Base-by-base conservation (phyloP, 768 basidiomycete genomes). In the Boletus fagicola region DNA sequence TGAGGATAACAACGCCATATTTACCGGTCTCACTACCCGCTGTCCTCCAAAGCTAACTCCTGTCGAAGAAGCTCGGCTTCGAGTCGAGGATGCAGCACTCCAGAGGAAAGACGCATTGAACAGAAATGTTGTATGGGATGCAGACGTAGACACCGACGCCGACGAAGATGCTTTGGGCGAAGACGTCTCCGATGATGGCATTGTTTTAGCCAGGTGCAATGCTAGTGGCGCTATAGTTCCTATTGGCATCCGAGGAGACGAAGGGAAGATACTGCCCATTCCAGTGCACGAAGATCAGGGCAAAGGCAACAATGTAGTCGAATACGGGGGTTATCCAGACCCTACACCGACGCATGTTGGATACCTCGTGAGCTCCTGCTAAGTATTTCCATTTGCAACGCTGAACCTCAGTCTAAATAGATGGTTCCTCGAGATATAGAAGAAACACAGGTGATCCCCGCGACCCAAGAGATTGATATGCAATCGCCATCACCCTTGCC, bases 81-180 rank as follows among this genome's bases (percentile, higher is more conserved):
- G 84, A 35, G 74, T 71, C 10, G 76, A 83, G 40, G 81, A 90
- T 68, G 77, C 76, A 2, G 82, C 86, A 57, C 75, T 78, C 31
- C 89, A 90, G 66, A 73, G 72, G 52, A 74, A 77, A 59, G 90
- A 92, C 57, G 88, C 90, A 2, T 65, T 76, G 31, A 69, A 74
- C 12, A 80, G 91, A 56, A 83, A 79, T 47, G 71, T 91, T 26
- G 81, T 85, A 10, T 93, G 90, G 89, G 74, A 75, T 56, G 80
- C 78, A 13, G 82, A 85, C 39, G 79, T 78, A 12, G 82, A 86
- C 43, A 77, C 76, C 22, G 85, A 84, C 51, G 62, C 66, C 13
- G 87, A 89, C 52, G 62, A 66, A 15, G 87, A 89, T 65, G 85
- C 83, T 8, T 78, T 83, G 12, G 83, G 83, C 10, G 86, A 88